These are phyloP conservation scores for Plantago lanceolata DNA, from an alignment of 305 asterid genomes.

Conservation along the genomic window DNA sequence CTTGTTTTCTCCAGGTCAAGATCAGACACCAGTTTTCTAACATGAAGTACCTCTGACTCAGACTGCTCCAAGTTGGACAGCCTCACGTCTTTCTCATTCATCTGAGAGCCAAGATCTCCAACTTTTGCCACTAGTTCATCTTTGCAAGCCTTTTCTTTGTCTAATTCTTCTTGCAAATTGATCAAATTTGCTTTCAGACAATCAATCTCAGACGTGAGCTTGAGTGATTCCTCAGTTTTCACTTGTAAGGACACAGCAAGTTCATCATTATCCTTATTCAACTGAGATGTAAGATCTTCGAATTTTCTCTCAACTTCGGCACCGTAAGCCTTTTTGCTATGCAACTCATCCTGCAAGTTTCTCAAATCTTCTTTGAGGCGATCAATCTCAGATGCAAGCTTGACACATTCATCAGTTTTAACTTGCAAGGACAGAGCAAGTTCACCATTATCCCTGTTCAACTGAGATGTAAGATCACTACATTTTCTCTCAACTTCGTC, in stretches of 20 bases:
- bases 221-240: constrained; percentile 48
- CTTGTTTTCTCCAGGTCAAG: constrained; percentile 62
- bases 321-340: constrained; percentile 38
- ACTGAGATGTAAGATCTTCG: constrained; percentile 45
- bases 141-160: constrained; percentile 40
- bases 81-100: constrained; percentile 37
- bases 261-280: constrained; percentile 53
- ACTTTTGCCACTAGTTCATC: constrained; percentile 51
- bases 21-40: constrained; percentile 44
- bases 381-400: constrained; percentile 52
- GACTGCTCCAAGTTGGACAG: constrained; percentile 38
- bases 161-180: constrained; percentile 48
- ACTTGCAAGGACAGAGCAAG: constrained; percentile 38
- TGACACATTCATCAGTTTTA: constrained; percentile 48
- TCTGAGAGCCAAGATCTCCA: constrained; percentile 45
- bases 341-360: constrained; percentile 49
- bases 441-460: constrained; percentile 52
- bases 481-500: constrained; percentile 50
- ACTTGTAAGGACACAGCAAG: constrained; percentile 39
- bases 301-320: constrained; percentile 51
- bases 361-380: constrained; percentile 46
- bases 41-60: constrained; percentile 45
- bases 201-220: constrained; percentile 51
- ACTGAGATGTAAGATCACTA: constrained; percentile 44
- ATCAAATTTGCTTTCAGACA: constrained; percentile 45